phyloP scores from a whole-genome alignment of 805 yeast genomes.

The Metschnikowia amazonensis region DNA sequence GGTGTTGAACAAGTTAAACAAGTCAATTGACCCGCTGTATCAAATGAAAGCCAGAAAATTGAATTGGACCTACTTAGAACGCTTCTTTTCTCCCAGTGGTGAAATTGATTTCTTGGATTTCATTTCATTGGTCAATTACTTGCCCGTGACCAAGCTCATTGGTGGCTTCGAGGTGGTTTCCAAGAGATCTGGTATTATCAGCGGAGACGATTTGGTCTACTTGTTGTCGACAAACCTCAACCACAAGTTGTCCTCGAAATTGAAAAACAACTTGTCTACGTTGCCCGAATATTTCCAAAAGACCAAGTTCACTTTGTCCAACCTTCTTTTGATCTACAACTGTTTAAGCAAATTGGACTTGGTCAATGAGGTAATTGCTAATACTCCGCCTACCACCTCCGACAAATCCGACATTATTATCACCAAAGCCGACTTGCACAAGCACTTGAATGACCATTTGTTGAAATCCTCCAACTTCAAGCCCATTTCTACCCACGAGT shows the following conservation, averaged over 20 bases:
- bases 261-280: slow-evolving; percentile 31
- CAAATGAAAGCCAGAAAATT: slow-evolving; percentile 40
- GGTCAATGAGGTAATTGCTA: slow-evolving; percentile 44
- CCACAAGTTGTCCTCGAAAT: slow-evolving; percentile 38
- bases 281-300: slow-evolving; percentile 36
- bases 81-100: slow-evolving; percentile 40
- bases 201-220: slow-evolving; percentile 28
- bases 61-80: slow-evolving; percentile 41
- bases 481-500: slow-evolving; percentile 37
- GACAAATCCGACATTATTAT: slow-evolving; percentile 41
- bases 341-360: slow-evolving; percentile 40
- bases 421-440: slow-evolving; percentile 38
- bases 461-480: slow-evolving; percentile 42
- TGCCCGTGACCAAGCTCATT: slow-evolving; percentile 45
- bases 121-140: slow-evolving; percentile 37
- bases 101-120: slow-evolving; percentile 37
- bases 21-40: slow-evolving; percentile 39
- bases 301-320: slow-evolving; percentile 33
- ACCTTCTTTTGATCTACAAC: slow-evolving; percentile 39
- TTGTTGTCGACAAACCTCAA: slow-evolving; percentile 36
- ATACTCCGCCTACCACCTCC: slow-evolving; percentile 40
- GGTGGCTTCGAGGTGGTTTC: slow-evolving; percentile 39
- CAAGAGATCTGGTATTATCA: slow-evolving; percentile 29
- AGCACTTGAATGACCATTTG: slow-evolving; percentile 42
- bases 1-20: slow-evolving; percentile 34